Percentiles rank a stretch among this genome's conserved stretches.
These are phyloP conservation scores for Hevea brasiliensis DNA, from an alignment of 345 rosid genomes.

Conservation along the genomic window DNA sequence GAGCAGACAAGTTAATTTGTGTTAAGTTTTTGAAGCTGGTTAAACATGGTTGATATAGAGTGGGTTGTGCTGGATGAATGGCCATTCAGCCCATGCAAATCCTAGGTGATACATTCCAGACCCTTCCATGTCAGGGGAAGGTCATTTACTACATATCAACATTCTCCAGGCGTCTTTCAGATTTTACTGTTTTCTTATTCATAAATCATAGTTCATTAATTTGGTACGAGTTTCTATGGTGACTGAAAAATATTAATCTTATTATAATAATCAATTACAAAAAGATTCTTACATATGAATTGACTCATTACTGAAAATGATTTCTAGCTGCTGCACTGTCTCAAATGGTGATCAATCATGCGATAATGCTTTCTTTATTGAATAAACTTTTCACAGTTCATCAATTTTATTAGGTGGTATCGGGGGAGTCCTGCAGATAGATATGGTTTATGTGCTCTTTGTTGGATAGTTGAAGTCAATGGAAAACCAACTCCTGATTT, in stretches of 20 bases:
- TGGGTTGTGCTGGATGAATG: background rate
- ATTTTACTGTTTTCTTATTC: background rate
- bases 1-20: background rate
- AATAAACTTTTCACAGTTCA: background rate
- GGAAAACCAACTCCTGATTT: conserved; percentile 83
- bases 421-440: conserved; percentile 93
- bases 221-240: background rate
- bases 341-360: background rate
- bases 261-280: no score
- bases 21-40: background rate
- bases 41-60: background rate
- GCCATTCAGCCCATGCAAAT: background rate
- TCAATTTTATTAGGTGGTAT: conserved; percentile 57
- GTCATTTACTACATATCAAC: no score
- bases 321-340: background rate
- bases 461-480: conserved; percentile 93
- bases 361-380: background rate
- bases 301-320: background rate
- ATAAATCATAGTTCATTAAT: no score
- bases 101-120: background rate
- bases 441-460: conserved; percentile 81
- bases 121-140: background rate
- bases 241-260: no score
- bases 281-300: no score
- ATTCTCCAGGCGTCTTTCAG: background rate